These are phyloP conservation scores for Carallia pectinifolia DNA, from an alignment of 345 rosid species.

Conservation along the genomic window DNA sequence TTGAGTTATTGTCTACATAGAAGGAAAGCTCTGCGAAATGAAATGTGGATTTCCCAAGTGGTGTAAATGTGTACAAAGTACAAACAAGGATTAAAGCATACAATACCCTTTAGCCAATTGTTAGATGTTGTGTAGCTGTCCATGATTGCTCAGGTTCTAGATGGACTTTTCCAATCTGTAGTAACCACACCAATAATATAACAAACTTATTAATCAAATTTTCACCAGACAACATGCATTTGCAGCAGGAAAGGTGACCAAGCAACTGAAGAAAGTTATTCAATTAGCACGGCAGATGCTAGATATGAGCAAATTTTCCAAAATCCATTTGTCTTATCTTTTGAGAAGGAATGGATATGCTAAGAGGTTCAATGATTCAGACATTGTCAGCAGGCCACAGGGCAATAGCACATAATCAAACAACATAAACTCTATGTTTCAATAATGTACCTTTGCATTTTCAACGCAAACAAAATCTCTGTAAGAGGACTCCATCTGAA, in stretches of 20 bases:
- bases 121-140: conserved; percentile 78
- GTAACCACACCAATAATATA: conserved; percentile 19
- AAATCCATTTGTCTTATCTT: conserved; percentile 1
- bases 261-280: background rate
- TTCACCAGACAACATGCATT: background rate
- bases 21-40: conserved; percentile 1
- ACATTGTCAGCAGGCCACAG: background rate
- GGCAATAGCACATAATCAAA: background rate
- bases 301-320: background rate
- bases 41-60: too few relatives aligned
- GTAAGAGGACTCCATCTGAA: conserved; percentile 93
- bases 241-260: background rate
- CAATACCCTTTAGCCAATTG: conserved; percentile 39
- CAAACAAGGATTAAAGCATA: conserved; percentile 1
- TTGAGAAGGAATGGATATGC: background rate
- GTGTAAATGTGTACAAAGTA: conserved; percentile 2
- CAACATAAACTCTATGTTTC: conserved; percentile 4
- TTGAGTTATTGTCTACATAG: conserved; percentile 13
- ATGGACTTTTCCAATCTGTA: conserved; percentile 72
- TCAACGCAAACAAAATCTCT: conserved; percentile 86
- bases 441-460: conserved; percentile 71
- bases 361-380: conserved; percentile 7
- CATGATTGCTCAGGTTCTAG: conserved; percentile 77
- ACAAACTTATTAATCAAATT: background rate
- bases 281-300: background rate